These are phyloP conservation scores for Lepidium africanum DNA, from an alignment of 345 rosid genomes.

Conservation along the genomic window DNA sequence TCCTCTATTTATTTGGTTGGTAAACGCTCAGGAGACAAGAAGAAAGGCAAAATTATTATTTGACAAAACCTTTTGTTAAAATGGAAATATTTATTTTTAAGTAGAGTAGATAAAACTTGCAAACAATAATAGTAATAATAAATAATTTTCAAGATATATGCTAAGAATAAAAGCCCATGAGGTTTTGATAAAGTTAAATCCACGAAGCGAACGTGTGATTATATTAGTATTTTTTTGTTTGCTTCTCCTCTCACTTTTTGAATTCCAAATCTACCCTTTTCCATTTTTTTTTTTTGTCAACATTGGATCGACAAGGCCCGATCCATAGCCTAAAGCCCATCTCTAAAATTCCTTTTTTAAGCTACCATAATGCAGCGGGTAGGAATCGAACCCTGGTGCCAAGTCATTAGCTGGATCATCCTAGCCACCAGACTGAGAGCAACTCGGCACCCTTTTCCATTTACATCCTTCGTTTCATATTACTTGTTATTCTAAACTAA, in stretches of 20 bases:
- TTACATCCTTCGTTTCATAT: too few species aligned
- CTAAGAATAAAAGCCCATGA: not conserved
- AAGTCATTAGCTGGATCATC: too few species aligned
- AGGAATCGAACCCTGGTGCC: too few species aligned
- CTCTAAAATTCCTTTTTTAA: too few species aligned
- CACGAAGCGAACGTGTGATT: conserved; percentile 11
- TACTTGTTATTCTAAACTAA: too few species aligned
- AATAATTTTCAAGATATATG: not conserved
- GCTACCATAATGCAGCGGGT: too few species aligned
- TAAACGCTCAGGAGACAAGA: conserved; percentile 19
- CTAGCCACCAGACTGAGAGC: too few species aligned
- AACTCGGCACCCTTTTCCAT: too few species aligned
- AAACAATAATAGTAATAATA: not conserved
- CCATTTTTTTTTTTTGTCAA: too few species aligned
- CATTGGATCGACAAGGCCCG: too few species aligned
- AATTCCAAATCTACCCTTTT: not conserved
- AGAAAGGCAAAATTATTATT: not conserved
- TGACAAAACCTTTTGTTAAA: not conserved
- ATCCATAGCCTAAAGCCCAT: too few species aligned
- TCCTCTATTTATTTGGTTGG: conserved; percentile 26
- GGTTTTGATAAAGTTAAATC: conserved; percentile 7
- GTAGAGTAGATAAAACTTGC: not conserved
- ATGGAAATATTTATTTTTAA: not conserved
- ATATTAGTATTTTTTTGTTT: not conserved
- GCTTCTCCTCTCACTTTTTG: not conserved